Evolutionary conservation across 768 basidiomycete species (phyloP), one percentile per base, ranked within the genome.

Genomic region (Candolleomyces efflorescens): DNA sequence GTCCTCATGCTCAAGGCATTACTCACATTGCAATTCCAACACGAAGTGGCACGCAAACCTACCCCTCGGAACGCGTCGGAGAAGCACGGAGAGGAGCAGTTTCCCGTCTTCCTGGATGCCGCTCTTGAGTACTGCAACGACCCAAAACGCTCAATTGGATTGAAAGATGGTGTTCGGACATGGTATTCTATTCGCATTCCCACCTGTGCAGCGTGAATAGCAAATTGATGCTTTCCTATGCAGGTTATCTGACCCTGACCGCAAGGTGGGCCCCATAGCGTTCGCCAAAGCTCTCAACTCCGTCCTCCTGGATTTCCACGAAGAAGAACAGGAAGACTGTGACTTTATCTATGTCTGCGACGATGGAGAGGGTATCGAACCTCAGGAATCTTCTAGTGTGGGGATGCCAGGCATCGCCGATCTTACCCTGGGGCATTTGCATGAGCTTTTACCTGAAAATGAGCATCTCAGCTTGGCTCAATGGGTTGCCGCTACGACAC

Each of bases 111-210:
- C 39, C n/a, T 54, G 2, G 20, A 44, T 18, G 15, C 22, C 22
- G 39, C 53, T 13, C 24, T 54, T 12, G 22, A 44, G 3, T 54
- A 43, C 41, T 54, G 53, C 41, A 54, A 54, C 53, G 53, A 46
- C 24, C 7, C 18, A 22, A 24, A 18, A 7, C 37, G 44, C 32
- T 13, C 39, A 4, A 4, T 15, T 12, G 9, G 5, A 13, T 5
- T 54, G 44, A 54, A 45, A 41, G 27, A 18, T 20, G 4, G 26
- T 5, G 22, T 54, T 12, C 4, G 24, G 24, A 18, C 17, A 54
- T 23, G 12, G 53, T 54, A 22, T n/a, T n/a, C n/a, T n/a, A n/a
- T n/a, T n/a, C 17, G 53, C 24, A 18, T 3, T 43, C 50, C n/a
- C 11, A n/a, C n/a, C n/a, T 13, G 15, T 43, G 13, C n/a, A 11